Base-by-base conservation (phyloP, 2,329 filamentous ascomycete species). In the Epicoccum sorghinum region DNA sequence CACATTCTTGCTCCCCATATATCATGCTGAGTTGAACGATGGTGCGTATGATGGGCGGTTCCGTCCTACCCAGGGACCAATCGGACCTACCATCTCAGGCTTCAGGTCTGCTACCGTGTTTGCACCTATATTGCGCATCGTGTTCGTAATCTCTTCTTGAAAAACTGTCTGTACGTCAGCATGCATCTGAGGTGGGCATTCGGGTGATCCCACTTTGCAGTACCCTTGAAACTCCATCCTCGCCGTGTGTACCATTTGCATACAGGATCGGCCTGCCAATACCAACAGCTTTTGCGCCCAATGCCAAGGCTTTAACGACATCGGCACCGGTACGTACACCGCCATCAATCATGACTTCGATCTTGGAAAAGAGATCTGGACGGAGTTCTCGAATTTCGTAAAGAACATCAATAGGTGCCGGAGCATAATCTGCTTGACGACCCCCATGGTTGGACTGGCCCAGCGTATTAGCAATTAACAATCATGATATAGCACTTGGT, bases 71-170 rank as follows among this genome's bases (percentile, higher is more conserved):
- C 47, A 49, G 4, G 47, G 47, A 22, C 47, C 47, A 4, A 43
- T 24, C n/a, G 47, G 47, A 0, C 47, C 47, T 4, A 49, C 39
- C 47, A 49, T 42, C 8, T 49, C 47, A 2, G 47, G 47, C 7
- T 37, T 49, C 38, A 49, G 4, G 7, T 49, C 47, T 3, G 27
- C 22, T 4, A 49, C 47, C 23, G 30, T 43, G 5, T 49, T 49
- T 9, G 47, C 47, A 30, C 47, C 47, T 30, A 49, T 49, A 25
- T 49, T 49, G 6, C 47, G 38, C 47, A 49, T 49, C 8, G 47
- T 49, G 7, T 49, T 49, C 3, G 47, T 49, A 14, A 49, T 49
- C 38, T 49, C 47, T 24, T 49, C 47, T 7, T 49, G 47, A n/a
- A 49, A 49, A 32, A 49, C 47, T 42, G 10, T 30, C 4, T 5